These are phyloP conservation scores for Coemansia sp. DNA, from an alignment of 192 early-diverging fungal species.

Conservation along the genomic window DNA sequence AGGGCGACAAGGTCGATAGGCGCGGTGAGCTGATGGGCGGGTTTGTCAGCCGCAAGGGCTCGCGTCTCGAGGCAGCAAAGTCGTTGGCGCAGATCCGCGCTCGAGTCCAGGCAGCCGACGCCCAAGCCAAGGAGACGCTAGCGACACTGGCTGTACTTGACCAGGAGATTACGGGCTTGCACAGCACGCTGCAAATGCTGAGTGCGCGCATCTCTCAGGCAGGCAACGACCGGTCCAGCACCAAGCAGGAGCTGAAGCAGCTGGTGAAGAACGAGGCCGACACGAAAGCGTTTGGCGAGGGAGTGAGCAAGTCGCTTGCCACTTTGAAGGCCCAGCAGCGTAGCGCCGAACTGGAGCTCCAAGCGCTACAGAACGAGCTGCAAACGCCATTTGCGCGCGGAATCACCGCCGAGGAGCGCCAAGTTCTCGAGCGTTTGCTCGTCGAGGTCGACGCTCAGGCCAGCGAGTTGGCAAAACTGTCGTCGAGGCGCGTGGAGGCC, in stretches of 20 bases:
- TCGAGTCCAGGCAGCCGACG: conserved; percentile 24
- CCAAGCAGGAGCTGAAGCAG: conserved; percentile 61
- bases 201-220: conserved; percentile 59
- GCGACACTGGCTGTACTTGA: conserved; percentile 53
- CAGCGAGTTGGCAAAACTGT: conserved; percentile 59
- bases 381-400: conserved; percentile 59
- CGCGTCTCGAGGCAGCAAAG: conserved; percentile 76
- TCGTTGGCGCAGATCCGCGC: conserved; percentile 50
- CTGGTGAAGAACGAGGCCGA: conserved; percentile 67
- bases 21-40: conserved; percentile 95
- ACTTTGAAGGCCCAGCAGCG: conserved; percentile 42
- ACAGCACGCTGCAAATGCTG: conserved; percentile 63
- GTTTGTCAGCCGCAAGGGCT: conserved; percentile 71
- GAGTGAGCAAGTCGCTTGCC: conserved; percentile 39
- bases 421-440: conserved; percentile 55
- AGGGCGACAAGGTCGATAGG: conserved; percentile 90
- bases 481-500: conserved; percentile 61
- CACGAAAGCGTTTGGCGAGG: conserved; percentile 37
- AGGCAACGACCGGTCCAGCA: conserved; percentile 61
- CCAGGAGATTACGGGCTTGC: conserved; percentile 63
- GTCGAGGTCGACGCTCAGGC: conserved; percentile 61
- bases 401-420: conserved; percentile 61
- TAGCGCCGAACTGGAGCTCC: conserved; percentile 51
- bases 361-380: conserved; percentile 65
- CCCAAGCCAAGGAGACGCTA: conserved; percentile 30